phyloP scores from a whole-genome alignment of 1,284 basidiomycete species.

The Cryptococcus sp. region DNA sequence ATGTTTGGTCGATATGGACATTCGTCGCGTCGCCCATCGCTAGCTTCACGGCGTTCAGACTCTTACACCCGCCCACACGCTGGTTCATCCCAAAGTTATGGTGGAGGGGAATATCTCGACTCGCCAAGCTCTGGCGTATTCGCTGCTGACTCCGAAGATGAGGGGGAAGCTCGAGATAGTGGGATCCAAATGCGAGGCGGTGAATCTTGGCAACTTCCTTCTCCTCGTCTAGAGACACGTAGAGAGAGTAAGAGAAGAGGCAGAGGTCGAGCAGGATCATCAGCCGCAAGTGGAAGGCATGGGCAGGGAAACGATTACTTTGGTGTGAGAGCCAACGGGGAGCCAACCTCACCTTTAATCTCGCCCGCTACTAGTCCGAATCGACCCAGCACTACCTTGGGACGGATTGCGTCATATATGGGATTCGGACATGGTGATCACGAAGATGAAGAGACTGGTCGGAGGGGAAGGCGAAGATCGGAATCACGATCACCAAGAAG shows the following conservation, averaged over 20 bases:
- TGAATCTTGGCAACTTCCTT: neutral
- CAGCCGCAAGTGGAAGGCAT: neutral
- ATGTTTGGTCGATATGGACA: slow-evolving; percentile 8
- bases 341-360: neutral
- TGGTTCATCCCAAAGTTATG: slow-evolving; percentile 19
- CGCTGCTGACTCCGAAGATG: slow-evolving; percentile 39
- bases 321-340: neutral
- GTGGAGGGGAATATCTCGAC: slow-evolving; percentile 22
- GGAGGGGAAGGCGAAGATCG: slow-evolving; percentile 16
- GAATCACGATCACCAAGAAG: slow-evolving; percentile 19
- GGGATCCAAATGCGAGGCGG: neutral
- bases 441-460: slow-evolving; percentile 18
- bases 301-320: slow-evolving; percentile 1
- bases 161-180: slow-evolving; percentile 14
- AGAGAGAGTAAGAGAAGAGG: neutral
- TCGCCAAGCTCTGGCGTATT: slow-evolving; percentile 40
- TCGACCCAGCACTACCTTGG: slow-evolving; percentile 31
- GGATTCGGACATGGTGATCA: slow-evolving; percentile 30
- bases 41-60: neutral
- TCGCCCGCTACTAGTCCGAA: slow-evolving; percentile 23
- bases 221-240: neutral
- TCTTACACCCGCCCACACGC: neutral
- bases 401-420: slow-evolving; percentile 42
- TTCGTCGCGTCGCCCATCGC: neutral
- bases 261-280: neutral